These are phyloP conservation scores for Austroboletus niveus DNA, from an alignment of 1,284 basidiomycete species.

Conservation along the genomic window DNA sequence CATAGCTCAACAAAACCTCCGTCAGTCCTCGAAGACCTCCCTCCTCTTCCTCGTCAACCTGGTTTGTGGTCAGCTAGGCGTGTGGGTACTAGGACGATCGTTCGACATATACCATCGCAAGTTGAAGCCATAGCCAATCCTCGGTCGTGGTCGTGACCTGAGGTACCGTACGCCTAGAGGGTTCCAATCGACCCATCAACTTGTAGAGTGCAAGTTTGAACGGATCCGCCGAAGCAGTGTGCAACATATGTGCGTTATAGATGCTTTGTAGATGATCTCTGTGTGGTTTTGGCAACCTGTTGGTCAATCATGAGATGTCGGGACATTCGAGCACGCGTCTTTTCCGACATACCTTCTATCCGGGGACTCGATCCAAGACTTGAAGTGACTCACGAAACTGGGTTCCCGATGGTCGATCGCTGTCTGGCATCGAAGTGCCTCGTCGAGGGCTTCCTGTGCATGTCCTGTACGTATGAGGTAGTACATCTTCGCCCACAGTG, in stretches of 20 bases:
- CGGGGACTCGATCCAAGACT: constrained; percentile 81
- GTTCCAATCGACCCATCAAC: constrained; percentile 90
- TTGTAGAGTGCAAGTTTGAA: constrained; percentile 97
- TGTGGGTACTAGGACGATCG: neutral
- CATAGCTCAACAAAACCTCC: constrained; percentile 82
- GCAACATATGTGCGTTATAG: constrained; percentile 92
- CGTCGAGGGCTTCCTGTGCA: constrained; percentile 73
- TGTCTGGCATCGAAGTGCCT: constrained; percentile 71
- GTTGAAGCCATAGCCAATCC: constrained; percentile 99
- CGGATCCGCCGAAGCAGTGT: constrained; percentile 83
- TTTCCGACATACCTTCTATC: constrained; percentile 61
- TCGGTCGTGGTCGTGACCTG: constrained; percentile 91
- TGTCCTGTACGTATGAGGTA: constrained; percentile 90
- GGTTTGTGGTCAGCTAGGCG: constrained; percentile 2
- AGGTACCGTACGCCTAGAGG: constrained; percentile 75
- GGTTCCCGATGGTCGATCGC: constrained; percentile 81
- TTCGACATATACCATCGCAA: constrained; percentile 65
- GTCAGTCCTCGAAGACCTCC: constrained; percentile 81
- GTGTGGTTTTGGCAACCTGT: constrained; percentile 73
- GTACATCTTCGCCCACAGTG: constrained; percentile 92
- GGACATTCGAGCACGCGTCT: neutral
- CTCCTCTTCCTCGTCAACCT: constrained; percentile 76
- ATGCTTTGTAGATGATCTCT: constrained; percentile 85
- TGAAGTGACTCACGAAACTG: constrained; percentile 83
- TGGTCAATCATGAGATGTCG: constrained; percentile 4